These are phyloP conservation scores for Sutorius eximius DNA, from an alignment of 1,284 basidiomycete genomes.

Conservation along the genomic window DNA sequence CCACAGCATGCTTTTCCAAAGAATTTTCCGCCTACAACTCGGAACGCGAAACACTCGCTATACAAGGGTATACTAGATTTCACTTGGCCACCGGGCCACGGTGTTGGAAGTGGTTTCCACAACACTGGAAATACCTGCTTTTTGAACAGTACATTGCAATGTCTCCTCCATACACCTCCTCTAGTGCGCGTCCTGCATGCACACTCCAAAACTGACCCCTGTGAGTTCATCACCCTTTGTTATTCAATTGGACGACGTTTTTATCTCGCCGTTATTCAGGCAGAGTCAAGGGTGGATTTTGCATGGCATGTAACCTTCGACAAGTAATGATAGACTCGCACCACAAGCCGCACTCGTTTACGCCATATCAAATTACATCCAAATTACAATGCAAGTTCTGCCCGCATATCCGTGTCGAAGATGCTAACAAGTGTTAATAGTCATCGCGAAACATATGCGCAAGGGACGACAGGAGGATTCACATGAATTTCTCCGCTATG, in stretches of 20 bases:
- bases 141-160: slow-evolving; percentile 93
- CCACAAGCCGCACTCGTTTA: slow-evolving; percentile 46
- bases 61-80: slow-evolving; percentile 55
- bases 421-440: slow-evolving; percentile 42
- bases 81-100: slow-evolving; percentile 48
- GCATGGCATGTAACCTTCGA: slow-evolving; percentile 75
- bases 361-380: slow-evolving; percentile 61
- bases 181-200: slow-evolving; percentile 69
- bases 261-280: slow-evolving; percentile 42
- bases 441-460: slow-evolving; percentile 89
- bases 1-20: slow-evolving; percentile 23
- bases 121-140: slow-evolving; percentile 99
- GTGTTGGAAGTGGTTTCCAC: slow-evolving; percentile 67
- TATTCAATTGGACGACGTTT: not conserved
- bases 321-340: slow-evolving; percentile 55
- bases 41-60: slow-evolving; percentile 38
- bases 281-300: slow-evolving; percentile 57
- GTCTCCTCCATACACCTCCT: slow-evolving; percentile 91
- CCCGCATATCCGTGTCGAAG: not conserved
- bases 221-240: slow-evolving; percentile 39
- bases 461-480: slow-evolving; percentile 96
- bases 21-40: slow-evolving; percentile 18
- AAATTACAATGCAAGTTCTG: slow-evolving; percentile 65
- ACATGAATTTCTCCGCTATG: slow-evolving; percentile 96
- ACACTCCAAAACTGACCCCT: slow-evolving; percentile 52